These are phyloP conservation scores for Pseudocercospora crystallina DNA, from an alignment of 2,329 filamentous ascomycete genomes.

Conservation along the genomic window DNA sequence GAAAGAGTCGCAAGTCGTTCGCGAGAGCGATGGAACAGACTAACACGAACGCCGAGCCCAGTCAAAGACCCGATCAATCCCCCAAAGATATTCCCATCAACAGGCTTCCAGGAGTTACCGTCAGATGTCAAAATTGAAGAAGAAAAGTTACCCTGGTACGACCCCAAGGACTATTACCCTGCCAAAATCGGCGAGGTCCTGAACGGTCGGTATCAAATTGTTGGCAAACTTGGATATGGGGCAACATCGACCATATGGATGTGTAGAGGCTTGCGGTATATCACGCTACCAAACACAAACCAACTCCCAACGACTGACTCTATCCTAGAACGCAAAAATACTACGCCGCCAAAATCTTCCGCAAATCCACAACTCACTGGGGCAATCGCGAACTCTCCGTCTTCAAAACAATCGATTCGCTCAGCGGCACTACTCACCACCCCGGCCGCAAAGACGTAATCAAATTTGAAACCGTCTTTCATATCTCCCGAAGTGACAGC, in stretches of 20 bases:
- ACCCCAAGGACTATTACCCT: conserved; percentile 39
- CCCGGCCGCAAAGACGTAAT: conserved; percentile 35
- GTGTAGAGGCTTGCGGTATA: conserved; percentile 35
- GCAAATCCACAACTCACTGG: neutral
- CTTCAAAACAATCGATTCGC: conserved; percentile 30
- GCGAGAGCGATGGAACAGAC: no score
- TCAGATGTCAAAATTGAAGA: conserved; percentile 26
- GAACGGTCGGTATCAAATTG: conserved; percentile 37
- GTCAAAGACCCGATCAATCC: no score
- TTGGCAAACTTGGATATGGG: conserved; percentile 48
- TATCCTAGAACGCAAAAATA: no score
- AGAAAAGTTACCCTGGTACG: conserved; percentile 29
- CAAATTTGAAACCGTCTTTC: conserved; percentile 16
- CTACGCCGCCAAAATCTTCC: no score
- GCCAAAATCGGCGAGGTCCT: conserved; percentile 39
- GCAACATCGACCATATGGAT: conserved; percentile 47
- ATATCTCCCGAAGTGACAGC: no score
- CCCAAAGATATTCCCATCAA: neutral
- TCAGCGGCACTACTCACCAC: conserved; percentile 25
- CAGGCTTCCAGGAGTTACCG: neutral
- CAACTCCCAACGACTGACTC: no score
- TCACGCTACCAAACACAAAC: no score
- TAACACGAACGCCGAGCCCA: no score
- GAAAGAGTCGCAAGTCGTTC: no score
- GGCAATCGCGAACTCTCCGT: conserved; percentile 35